Percentiles rank a stretch among this genome's conserved stretches.
Evolutionary conservation across 495 filamentous ascomycete species (phyloP).

Genomic region (Penicillium dipodomyicola): DNA sequence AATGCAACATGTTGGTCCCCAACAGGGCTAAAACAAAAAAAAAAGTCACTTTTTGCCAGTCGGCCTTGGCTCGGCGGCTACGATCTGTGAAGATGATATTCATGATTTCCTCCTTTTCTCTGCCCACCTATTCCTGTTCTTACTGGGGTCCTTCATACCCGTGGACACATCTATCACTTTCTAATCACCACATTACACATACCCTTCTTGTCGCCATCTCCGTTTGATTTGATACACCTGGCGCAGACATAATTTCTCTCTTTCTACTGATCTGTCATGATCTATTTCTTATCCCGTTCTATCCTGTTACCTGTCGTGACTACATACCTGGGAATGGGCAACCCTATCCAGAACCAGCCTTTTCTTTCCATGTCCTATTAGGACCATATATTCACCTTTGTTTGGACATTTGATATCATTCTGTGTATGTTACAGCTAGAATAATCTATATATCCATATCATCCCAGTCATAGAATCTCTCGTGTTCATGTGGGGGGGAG

Average conservation of each 20-base stretch:
- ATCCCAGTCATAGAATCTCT: conserved; percentile 15
- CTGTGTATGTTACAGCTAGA: background rate
- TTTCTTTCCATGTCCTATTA: conserved; percentile 3
- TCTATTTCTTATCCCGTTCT: conserved; percentile 10
- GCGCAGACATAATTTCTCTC: conserved; percentile 1
- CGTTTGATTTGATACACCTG: conserved; percentile 5
- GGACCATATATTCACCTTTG: background rate
- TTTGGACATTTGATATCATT: background rate
- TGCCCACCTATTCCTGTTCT: conserved; percentile 8
- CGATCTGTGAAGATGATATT: conserved; percentile 24
- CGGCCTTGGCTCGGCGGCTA: conserved; percentile 15
- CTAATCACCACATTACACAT: conserved; percentile 20
- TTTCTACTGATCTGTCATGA: conserved; percentile 5
- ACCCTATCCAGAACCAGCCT: conserved; percentile 7
- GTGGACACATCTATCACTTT: conserved; percentile 16
- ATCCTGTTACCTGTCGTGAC: conserved; percentile 13
- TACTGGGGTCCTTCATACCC: conserved; percentile 8
- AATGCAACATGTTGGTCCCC: conserved; percentile 53
- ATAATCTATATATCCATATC: background rate
- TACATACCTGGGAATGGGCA: conserved; percentile 2
- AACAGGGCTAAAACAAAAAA: conserved; percentile 13
- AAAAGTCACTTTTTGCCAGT: conserved; percentile 6
- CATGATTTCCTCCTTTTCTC: conserved; percentile 17
- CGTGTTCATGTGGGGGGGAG: conserved; percentile 10
- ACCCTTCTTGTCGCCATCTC: conserved; percentile 15